Evolutionary conservation across 352 stramenopile genomes (phyloP), one percentile per base, ranked within the genome.

Genomic region (Phytophthora rubi): DNA sequence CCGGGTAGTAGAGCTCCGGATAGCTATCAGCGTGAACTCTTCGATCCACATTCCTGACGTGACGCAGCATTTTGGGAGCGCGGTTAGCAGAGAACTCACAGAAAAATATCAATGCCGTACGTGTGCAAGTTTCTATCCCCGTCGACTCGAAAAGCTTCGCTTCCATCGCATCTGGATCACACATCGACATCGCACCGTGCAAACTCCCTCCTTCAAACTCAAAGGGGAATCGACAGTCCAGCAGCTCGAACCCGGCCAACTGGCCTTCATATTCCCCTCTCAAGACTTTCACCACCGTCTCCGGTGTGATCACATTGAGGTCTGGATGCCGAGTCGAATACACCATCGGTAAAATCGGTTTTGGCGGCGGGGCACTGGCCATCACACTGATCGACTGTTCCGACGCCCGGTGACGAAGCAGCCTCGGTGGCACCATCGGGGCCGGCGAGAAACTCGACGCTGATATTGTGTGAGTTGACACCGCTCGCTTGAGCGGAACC

Each of bases 61-160:
- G 82, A 1, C 82, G 75, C 16, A 88, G 83, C 83, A 92, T 92
- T 69, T 92, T 88, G 1, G 84, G 82, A 0, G 84, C 84, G 30
- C 84, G 80, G 18, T 87, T 86, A n/a, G 79, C 77, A 1, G 82
- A 90, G 44, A 89, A 92, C 67, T 92, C 82, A 55, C 84, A 92
- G 56, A 85, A 90, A 60, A 91, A 92, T 28, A 92, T 77, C 2
- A 92, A 67, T 23, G 80, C 82, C 9, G 62, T 84, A 23, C 72
- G 79, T 16, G 54, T 75, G 13, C 49, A 77, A n/a, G 82, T 52
- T 15, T 58, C 42, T 3, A 62, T 52, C 13, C 64, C 57, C 13
- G 52, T 60, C 8, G 45, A 18, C 26, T 39, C 30, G 53, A 92
- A 79, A 32, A 90, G 84, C 26, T 59, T 28, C 15, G 73, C 21